Evolutionary conservation across 371 early-diverging fungal genomes (phyloP), one percentile per base, ranked within the genome.

Genomic region (Saksenaea vasiformis): DNA sequence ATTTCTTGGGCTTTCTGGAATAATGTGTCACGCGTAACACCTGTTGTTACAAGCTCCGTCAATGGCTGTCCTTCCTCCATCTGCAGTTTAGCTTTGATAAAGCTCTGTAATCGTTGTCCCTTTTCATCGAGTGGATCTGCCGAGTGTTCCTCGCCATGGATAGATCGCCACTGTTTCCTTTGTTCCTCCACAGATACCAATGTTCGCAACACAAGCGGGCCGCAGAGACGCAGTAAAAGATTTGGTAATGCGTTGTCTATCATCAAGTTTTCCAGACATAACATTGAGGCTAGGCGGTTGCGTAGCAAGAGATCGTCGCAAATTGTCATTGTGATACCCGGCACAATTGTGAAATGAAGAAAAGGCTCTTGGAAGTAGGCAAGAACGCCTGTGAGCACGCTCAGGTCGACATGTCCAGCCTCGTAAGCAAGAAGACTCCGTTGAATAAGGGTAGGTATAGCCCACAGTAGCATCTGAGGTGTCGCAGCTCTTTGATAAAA

Each of bases 1-100:
- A 82, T 82, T 15, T 68, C 61, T 24, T 64, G 65, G 7, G 82
- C 61, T 56, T 79, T 79, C 28, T 65, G 61, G 58, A 79, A 77
- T 14, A 82, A 54, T 14, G 74, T 76, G 13, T 57, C 59, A 4
- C 74, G 70, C 0, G 71, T 75, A 0, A 77, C 70, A 9, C 66
- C 69, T 0, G 72, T 74, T 0, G 78, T 64, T 1, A 77, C 67
- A 0, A 74, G 77, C 34, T 79, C 80, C 3, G 65, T 38, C 19
- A 63, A 62, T 3, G 63, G 36, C 26, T 51, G 53, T 19, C 55
- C 53, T 54, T 71, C 69, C 19, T 67, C 67, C n/a, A 69, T 64
- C 10, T 64, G 54, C 4, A 70, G 61, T 15, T 60, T 66, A 7
- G 55, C 61, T 26, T 51, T 41, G 35, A 71, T 64, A 44, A 44